phyloP scores from a whole-genome alignment of 1,284 basidiomycete species.

The Microbotryomycetes sp. region DNA sequence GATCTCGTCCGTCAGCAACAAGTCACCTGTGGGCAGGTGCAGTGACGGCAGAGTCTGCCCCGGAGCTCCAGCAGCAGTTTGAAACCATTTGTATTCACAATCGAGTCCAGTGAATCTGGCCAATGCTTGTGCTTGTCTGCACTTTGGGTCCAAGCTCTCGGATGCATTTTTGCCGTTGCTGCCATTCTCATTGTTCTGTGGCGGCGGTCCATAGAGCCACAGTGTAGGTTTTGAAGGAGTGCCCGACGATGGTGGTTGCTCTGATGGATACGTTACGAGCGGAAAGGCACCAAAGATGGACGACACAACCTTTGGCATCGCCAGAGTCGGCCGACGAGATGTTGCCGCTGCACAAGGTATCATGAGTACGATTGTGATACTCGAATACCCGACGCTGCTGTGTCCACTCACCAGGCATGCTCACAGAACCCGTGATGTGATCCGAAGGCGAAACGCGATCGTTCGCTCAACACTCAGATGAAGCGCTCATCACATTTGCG shows the following conservation, averaged over 20 bases:
- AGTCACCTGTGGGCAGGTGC: conserved; percentile 16
- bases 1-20: conserved; percentile 13
- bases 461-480: too few relatives aligned
- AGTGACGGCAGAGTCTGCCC: conserved; percentile 11
- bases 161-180: too few relatives aligned
- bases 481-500: too few relatives aligned
- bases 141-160: conserved; percentile 25
- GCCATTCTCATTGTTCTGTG: too few relatives aligned
- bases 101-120: conserved; percentile 11
- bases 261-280: conserved; percentile 7
- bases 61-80: conserved; percentile 7
- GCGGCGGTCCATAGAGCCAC: conserved; percentile 23
- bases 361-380: too few relatives aligned
- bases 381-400: too few relatives aligned
- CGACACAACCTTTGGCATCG: conserved; percentile 4
- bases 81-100: conserved; percentile 4
- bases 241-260: conserved; percentile 3
- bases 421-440: too few relatives aligned
- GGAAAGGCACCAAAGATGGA: conserved; percentile 25
- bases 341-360: too few relatives aligned
- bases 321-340: not conserved
- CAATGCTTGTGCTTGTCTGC: conserved; percentile 13
- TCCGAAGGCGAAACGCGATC: too few relatives aligned
- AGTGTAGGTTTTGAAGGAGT: conserved; percentile 4
- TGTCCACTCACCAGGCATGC: too few relatives aligned